Conservation (phyloP, 164 flowering plant species). For the Berberis vulgaris region DNA sequence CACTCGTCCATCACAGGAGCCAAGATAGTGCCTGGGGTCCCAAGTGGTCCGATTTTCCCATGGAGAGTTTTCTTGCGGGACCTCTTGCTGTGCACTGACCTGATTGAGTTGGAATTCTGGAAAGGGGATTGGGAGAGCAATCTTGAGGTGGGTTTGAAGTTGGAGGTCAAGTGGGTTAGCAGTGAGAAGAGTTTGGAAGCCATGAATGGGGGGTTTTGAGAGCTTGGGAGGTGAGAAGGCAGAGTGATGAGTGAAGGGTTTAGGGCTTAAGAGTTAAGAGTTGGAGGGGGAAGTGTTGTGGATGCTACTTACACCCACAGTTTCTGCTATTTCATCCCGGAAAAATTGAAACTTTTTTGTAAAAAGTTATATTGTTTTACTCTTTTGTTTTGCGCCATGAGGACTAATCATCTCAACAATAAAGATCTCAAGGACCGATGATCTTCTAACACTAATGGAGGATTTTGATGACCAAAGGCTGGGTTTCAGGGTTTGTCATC, state of each 20-base stretch:
- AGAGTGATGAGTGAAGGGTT: not conserved
- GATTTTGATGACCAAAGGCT: too few species aligned
- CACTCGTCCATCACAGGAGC: conserved; percentile 60
- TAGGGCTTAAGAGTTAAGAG: not conserved
- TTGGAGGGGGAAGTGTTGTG: too few species aligned
- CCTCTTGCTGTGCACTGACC: conserved; percentile 25
- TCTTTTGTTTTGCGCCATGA: too few species aligned
- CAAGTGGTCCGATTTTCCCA: conserved; percentile 51
- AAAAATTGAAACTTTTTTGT: too few species aligned
- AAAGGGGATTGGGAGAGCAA: not conserved
- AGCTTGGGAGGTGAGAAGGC: not conserved
- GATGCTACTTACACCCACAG: too few species aligned
- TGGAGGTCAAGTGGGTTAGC: not conserved
- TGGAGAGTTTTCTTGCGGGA: conserved; percentile 25
- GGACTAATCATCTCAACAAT: too few species aligned
- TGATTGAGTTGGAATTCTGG: not conserved
- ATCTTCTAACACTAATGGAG: too few species aligned
- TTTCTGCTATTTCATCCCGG: too few species aligned
- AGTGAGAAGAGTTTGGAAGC: conserved; percentile 1
- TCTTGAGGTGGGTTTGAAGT: not conserved
- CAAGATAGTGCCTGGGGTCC: conserved; percentile 43
- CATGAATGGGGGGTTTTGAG: not conserved
- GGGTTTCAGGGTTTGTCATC: too few species aligned
- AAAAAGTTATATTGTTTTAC: too few species aligned
- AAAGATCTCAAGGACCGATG: too few species aligned